Evolutionary conservation across 768 basidiomycete genomes (phyloP), one percentile per base, ranked within the genome.

Genomic region (Lentinula aciculospora): DNA sequence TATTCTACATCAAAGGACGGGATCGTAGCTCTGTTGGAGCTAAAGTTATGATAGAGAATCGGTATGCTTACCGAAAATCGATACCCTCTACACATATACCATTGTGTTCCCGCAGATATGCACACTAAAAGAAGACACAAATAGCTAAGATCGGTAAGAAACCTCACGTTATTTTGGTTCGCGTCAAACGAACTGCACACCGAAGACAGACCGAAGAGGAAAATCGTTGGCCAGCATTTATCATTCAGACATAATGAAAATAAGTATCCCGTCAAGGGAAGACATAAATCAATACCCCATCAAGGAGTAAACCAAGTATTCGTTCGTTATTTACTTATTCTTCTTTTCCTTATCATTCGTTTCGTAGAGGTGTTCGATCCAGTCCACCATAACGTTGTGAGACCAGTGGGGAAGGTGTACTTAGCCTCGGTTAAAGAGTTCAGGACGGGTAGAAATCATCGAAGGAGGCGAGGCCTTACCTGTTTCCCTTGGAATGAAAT

Each of bases 361-460:
- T 53, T 53, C 34, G 51, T 21, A 17, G 51, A 25, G 12, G 51
- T 36, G 15, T 36, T 36, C 13, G 51, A 53, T 39, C 32, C 34
- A 36, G 51, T 37, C 63, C 63, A 64, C 19, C 47, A 62, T 5
- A 62, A 48, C 0, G 61, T 64, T 2, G 61, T 64, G 3, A 82
- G 72, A 32, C 81, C 81, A 47, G 80, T 77, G 9, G 81, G 79
- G 68, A 82, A 82, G 21, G 76, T 80, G 64, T 78, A 79, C 3
- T 67, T 71, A 23, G 80, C 72, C 77, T n/a, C 6, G 74, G 13
- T 9, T 12, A 19, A 39, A 17, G 15, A 7, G 6, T 21, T 39
- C 13, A 23, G 21, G n/a, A 23, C 5, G 21, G 1, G n/a, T 13
- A 6, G 36, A n/a, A 28, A 23, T 10, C 42, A 4, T 9, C 19